phyloP scores from a whole-genome alignment of 257 asterid species.

The Apocynum venetum region DNA sequence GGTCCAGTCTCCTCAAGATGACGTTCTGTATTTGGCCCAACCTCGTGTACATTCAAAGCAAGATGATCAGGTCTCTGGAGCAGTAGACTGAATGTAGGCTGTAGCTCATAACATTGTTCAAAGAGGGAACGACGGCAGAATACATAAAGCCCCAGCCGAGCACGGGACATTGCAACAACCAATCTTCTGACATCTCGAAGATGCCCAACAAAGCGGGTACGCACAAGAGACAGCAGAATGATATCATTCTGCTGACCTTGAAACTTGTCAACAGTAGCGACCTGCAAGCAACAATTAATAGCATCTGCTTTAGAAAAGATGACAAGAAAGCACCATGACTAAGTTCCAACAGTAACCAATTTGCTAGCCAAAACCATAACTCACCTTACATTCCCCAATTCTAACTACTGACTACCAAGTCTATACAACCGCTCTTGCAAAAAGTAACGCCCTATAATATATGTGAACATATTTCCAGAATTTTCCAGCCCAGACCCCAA shows the following conservation, averaged over 20 bases:
- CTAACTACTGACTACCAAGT: background rate
- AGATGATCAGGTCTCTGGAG: slow-evolving; percentile 83
- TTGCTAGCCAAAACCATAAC: background rate
- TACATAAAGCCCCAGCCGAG: slow-evolving; percentile 90
- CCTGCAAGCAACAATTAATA: slow-evolving; percentile 40
- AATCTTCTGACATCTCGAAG: slow-evolving; percentile 98
- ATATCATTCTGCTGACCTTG: slow-evolving; percentile 98
- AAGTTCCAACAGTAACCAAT: background rate
- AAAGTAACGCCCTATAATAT: background rate
- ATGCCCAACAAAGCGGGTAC: slow-evolving; percentile 99
- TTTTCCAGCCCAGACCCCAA: too few relatives aligned
- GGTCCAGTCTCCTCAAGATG: slow-evolving; percentile 68
- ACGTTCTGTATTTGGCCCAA: slow-evolving; percentile 61
- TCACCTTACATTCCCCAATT: background rate
- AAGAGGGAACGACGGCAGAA: slow-evolving; percentile 90
- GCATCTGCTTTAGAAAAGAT: slow-evolving; percentile 14
- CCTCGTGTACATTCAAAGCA: slow-evolving; percentile 65
- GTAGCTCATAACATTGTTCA: slow-evolving; percentile 95
- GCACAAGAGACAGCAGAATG: slow-evolving; percentile 83
- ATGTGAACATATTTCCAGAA: background rate
- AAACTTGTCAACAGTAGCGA: slow-evolving; percentile 93
- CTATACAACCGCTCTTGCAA: background rate
- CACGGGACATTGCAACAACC: slow-evolving; percentile 99
- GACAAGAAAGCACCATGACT: background rate
- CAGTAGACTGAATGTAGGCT: slow-evolving; percentile 81